Base-by-base conservation (phyloP, 164 flowering plant species). In the Stephania japonica region DNA sequence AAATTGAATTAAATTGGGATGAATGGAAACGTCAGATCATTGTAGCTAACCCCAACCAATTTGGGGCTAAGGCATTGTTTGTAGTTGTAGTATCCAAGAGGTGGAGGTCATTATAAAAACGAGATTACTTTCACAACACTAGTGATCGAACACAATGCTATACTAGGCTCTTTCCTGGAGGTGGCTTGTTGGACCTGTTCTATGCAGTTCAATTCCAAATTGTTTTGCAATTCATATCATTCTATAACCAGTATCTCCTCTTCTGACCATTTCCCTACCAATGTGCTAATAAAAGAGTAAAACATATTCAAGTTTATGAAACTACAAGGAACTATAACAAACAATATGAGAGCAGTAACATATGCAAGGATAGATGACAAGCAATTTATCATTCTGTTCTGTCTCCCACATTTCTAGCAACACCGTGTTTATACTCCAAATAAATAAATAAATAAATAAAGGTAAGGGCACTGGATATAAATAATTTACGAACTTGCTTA, bases 401-500 rank as follows among this genome's bases (percentile, higher is more conserved):
- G 19, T 21, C n/a, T n/a, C 62, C n/a, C 2, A 32, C 64, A 59
- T n/a, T 59, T 16, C 64, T 59, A 59, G 9, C n/a, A 7, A 59
- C 21, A 59, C 2, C 21, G 0, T 59, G n/a, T 59, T 7, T 59
- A 59, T n/a, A 59, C 21, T n/a, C n/a, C n/a, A 6, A n/a, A 59
- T 24, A 59, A 59, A 59, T 2, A 27, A 32, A 32, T 2, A 32
- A n/a, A n/a, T n/a, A 56, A 56, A 6, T 56, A 56, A 56, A 56
- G 47, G 47, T 5, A 43, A 43, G 49, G 49, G 49, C 1, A 44
- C 8, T 44, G 53, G 14, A 32, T 32, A 25, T 7, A 70, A 50
- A 32, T 2, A 50, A 14, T 41, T 25, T 18, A 44, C 21, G 44
- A 76, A 56, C 14, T 11, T 32, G 23, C 74, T 85, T 2, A 96